Conservation (phyloP, 1,139 yeast species). For the Suhomyces bolitotheri region DNA sequence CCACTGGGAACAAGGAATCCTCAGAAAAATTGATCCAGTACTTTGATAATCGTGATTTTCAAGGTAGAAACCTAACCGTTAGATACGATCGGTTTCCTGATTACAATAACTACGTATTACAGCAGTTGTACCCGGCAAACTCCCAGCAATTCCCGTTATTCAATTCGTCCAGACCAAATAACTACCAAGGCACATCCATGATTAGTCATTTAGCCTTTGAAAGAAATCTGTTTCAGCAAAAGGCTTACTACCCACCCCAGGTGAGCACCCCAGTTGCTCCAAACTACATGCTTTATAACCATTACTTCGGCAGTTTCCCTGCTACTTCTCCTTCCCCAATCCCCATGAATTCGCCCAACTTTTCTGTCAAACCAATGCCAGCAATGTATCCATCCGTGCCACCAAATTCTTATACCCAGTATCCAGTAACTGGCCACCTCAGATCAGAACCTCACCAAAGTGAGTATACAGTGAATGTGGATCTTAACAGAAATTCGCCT, state of each 20-base stretch:
- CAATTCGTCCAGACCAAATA: slow-evolving; percentile 2
- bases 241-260: slow-evolving; percentile 29
- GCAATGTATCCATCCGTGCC: not conserved
- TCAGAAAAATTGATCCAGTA: slow-evolving; percentile 51
- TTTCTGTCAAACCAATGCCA: not conserved
- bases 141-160: not conserved
- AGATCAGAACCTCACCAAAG: not conserved
- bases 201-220: slow-evolving; percentile 33
- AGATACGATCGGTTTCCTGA: slow-evolving; percentile 55
- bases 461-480: not conserved
- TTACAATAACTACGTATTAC: slow-evolving; percentile 35
- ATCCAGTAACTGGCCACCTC: not conserved
- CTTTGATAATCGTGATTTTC: slow-evolving; percentile 53
- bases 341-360: not conserved
- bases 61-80: slow-evolving; percentile 62
- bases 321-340: not conserved
- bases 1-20: slow-evolving; percentile 49
- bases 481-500: not conserved
- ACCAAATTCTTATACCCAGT: not conserved
- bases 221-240: slow-evolving; percentile 37
- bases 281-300: slow-evolving; percentile 11
- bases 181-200: slow-evolving; percentile 13
- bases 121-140: slow-evolving; percentile 26
- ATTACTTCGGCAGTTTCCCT: slow-evolving; percentile 7
- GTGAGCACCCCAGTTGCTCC: not conserved